phyloP scores from a whole-genome alignment of 2,329 filamentous ascomycete genomes.

The Phialophora macrospora region DNA sequence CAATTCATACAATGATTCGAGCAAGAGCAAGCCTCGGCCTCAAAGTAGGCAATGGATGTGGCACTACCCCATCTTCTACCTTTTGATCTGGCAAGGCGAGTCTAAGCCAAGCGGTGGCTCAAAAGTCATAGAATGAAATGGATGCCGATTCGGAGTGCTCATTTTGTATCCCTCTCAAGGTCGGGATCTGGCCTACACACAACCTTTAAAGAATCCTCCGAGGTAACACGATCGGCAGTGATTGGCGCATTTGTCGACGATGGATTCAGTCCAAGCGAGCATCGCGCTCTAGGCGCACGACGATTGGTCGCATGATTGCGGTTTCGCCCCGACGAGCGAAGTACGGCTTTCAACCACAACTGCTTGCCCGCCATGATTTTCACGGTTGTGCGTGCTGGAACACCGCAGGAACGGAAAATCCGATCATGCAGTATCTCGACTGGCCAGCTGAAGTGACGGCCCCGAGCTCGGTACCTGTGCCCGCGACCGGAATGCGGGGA shows the following conservation, averaged over 20 bases:
- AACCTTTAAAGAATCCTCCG: not conserved
- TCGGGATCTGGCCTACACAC: not conserved
- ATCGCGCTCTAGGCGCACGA: not conserved
- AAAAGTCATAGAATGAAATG: no score
- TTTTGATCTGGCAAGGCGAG: not conserved
- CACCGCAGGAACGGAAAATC: not conserved
- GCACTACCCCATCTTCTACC: no score
- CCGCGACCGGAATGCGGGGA: not conserved
- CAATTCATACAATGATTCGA: not conserved
- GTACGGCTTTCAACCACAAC: not conserved
- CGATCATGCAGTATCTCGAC: not conserved
- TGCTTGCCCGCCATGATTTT: not conserved
- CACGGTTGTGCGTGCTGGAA: not conserved
- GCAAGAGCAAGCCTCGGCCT: not conserved
- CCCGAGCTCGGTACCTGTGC: not conserved
- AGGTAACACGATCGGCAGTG: not conserved
- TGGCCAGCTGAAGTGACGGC: not conserved
- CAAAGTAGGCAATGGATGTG: not conserved
- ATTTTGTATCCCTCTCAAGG: no score
- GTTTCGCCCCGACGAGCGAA: slow-evolving; percentile 9
- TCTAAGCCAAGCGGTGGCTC: not conserved
- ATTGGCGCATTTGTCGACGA: not conserved
- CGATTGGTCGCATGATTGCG: slow-evolving; percentile 1
- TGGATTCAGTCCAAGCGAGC: not conserved
- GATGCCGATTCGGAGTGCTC: not conserved